Base-by-base conservation (phyloP, 169 alveolate genomes). In the Plasmodium blacklocki region DNA sequence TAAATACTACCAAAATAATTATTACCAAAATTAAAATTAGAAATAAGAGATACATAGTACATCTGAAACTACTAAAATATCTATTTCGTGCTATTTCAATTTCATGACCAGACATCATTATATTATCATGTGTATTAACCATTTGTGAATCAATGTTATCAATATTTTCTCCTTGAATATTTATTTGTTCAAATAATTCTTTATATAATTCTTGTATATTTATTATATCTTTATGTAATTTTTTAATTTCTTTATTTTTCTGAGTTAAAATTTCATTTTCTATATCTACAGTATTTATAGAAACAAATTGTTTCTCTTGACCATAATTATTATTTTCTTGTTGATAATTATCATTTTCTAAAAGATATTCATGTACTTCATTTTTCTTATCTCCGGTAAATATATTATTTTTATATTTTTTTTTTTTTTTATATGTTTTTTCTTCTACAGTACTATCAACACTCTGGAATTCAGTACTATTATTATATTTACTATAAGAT, bases 131-230 rank as follows among this genome's bases (percentile, higher is more conserved):
- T 15, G 91, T 83, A 1, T n/a, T 83, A 19, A 67, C 45, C 23
- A 83, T 83, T 67, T 83, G 91, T 11, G 91, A 83, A 60, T 83
- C 91, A 21, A 83, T 83, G 29, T 68, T 83, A 29, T 83, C 91
- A 60, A 83, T 67, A 60, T 39, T 68, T 15, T 83, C 91, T 21
- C 91, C 91, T 83, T 83, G 91, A 19, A 83, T 26, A 68, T 83
- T 83, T 56, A 83, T 52, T 43, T 83, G 91, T 8, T 83, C 91
- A 67, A 68, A 83, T 68, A 83, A 56, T 32, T 83, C 91, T 49
- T 83, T 83, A 73, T 83, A 83, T 68, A 83, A 29, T 15, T 68
- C 91, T 43, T 83, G 91, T 32, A 83, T 83, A 60, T 83, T 83
- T 26, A 83, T 45, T 68, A 83, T 83, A 29, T 83, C 91, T 39